Base-by-base conservation (phyloP, 495 filamentous ascomycete species). In the Lasiosphaeriaceae sp. region DNA sequence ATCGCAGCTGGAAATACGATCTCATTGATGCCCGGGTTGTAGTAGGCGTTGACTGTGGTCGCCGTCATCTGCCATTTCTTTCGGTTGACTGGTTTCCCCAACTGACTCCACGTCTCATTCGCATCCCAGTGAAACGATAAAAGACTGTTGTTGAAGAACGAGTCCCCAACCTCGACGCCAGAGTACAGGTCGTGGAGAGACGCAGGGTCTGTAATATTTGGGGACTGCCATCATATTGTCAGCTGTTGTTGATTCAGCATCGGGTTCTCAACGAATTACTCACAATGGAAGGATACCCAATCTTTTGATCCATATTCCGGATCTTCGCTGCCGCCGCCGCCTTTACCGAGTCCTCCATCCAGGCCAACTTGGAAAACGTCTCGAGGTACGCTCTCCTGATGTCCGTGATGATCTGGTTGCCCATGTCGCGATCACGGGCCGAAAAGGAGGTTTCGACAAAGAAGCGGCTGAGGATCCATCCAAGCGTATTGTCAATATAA, bases 1-100 rank as follows among this genome's bases (percentile, higher is more conserved):
- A 89, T 88, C 3, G 85, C 87, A 1, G 86, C 86, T 11, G 83
- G 84, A 72, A 90, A 88, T 17, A 86, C 83, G 49, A 90, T 88
- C 60, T 85, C 80, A 59, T 89, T 89, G 14, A 80, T 77, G 5
- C 78, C 73, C 12, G 80, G 80, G 57, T 83, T 83, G 67, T 87
- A 88, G 65, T 86, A 86, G 19, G 84, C 84, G 63, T 86, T 86
- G 45, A 57, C 84, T 20, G 76, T 83, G 22, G 75, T 77, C 14
- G 77, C 80, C 17, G 82, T 83, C 83, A 85, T 86, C 35, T 61
- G 77, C 83, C 85, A 87, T 65, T 82, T 76, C 56, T 83, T 73
- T 3, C 83, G 79, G 62, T 88, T 74, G 11, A 82, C 82, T 3
- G 86, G 85, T 53, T 82, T 83, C 7, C 81, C 80, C 23, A 87